Conservation (phyloP, 805 yeast genomes). For the Barnettozyma sucrosica region DNA sequence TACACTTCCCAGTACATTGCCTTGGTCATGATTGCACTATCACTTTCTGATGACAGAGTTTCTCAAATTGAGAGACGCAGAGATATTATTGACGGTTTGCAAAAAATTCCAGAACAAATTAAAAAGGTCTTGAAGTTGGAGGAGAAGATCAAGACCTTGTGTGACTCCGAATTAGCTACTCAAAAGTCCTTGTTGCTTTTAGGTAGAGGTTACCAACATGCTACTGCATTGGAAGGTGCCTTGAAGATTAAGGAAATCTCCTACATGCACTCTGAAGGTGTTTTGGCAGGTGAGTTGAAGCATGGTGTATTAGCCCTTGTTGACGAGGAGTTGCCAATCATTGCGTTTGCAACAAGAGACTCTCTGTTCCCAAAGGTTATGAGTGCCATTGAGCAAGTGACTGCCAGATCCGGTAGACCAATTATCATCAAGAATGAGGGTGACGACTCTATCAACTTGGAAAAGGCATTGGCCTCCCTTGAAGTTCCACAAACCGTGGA, state of each 20-base stretch:
- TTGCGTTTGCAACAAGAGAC: conserved; percentile 95
- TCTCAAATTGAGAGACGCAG: conserved; percentile 70
- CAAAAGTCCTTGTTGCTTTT: conserved; percentile 84
- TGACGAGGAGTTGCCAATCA: conserved; percentile 88
- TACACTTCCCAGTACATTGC: conserved; percentile 98
- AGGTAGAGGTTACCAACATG: conserved; percentile 97
- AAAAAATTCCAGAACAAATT: conserved; percentile 80
- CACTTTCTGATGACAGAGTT: conserved; percentile 87
- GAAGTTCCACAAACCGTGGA: conserved; percentile 96
- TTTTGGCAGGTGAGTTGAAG: conserved; percentile 96
- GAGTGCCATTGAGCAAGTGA: conserved; percentile 93
- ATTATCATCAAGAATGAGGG: conserved; percentile 87
- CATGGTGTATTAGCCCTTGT: conserved; percentile 98
- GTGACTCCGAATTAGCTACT: conserved; percentile 63
- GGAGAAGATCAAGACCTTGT: conserved; percentile 66
- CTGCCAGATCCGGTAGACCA: conserved; percentile 96
- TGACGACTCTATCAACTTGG: conserved; percentile 50
- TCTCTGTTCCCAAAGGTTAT: conserved; percentile 93
- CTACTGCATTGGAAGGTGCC: conserved; percentile 98
- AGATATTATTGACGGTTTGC: conserved; percentile 83
- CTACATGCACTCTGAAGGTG: conserved; percentile 99
- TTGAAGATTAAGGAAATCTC: conserved; percentile 96
- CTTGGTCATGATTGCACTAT: conserved; percentile 90
- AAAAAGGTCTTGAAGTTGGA: conserved; percentile 69
- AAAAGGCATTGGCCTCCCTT: conserved; percentile 59